Percentiles rank a stretch among this genome's conserved stretches.
Evolutionary conservation across 2,329 filamentous ascomycete genomes (phyloP).

Genomic region (Colletotrichum lentis): DNA sequence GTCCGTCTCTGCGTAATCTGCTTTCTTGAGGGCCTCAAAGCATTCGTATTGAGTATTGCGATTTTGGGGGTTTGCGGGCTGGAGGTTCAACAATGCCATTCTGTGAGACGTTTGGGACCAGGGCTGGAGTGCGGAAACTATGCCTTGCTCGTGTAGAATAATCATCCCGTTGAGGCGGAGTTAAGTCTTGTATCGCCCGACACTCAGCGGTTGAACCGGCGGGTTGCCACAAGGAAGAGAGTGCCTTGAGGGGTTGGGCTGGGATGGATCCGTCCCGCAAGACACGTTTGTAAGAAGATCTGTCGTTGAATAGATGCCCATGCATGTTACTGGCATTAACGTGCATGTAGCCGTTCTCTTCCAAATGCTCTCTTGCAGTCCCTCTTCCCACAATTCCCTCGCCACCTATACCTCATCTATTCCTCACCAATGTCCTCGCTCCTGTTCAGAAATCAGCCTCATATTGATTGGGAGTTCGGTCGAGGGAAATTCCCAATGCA

Average conservation of each 20-base stretch:
- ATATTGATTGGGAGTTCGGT: not conserved
- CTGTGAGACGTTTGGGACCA: not conserved
- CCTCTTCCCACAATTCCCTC: not conserved
- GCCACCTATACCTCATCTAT: not conserved
- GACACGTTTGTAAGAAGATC: conserved; percentile 23
- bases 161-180: not conserved
- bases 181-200: not conserved
- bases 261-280: not conserved
- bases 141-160: conserved; percentile 18
- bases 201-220: conserved; percentile 1
- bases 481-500: no score
- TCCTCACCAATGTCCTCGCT: conserved; percentile 37
- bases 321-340: conserved; percentile 4
- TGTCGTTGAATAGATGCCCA: conserved; percentile 35
- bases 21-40: conserved; percentile 65
- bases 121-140: not conserved
- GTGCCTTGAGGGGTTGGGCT: not conserved
- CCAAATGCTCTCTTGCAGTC: not conserved
- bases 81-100: not conserved
- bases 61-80: not conserved
- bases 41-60: not conserved
- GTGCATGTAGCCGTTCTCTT: not conserved
- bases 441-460: conserved; percentile 3
- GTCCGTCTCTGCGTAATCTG: conserved; percentile 77
- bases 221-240: not conserved